Base-by-base conservation (phyloP, 2,329 filamentous ascomycete species). In the Dothideomycetes sp. region DNA sequence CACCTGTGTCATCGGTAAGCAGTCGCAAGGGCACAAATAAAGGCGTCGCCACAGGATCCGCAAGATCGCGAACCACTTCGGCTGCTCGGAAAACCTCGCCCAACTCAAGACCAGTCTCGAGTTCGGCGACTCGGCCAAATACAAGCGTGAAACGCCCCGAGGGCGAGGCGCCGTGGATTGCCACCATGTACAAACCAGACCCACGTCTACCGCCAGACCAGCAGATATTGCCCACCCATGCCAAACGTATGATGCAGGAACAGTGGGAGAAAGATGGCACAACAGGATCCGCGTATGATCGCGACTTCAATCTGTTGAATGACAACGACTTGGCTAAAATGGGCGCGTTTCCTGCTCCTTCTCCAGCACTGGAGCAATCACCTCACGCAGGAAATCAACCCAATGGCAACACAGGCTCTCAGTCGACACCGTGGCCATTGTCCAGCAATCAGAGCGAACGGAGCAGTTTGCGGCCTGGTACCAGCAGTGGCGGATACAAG, bases 151-250 rank as follows among this genome's bases (percentile, higher is more conserved):
- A 80, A 55, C 75, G 79, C 31, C 88, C 88, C 1, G 91, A 96
- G 66, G 91, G 91, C 15, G 89, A 96, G 39, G 87, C 91, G 8
- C 91, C 91, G 37, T 98, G 91, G 91, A 75, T 96, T 62, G 76
- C 91, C 34, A 84, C 83, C 16, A 86, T 94, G 62, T 98, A 95
- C 62, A 94, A 93, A 55, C 91, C 91, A 1, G 91, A 98, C 56
- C 91, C 91, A 19, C 81, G 87, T 45, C 69, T 98, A 24, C 91
- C 91, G 4, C 91, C 87, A 0, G 91, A 98, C 46, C 84, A 98
- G 60, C 91, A 98, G 57, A 79, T 98, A 38, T 76, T 98, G 9
- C 91, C 91, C 1, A 96, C 91, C 0, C 87, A 96, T 46, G 91
- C 91, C 10, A 86, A 82, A 53, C 75, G 85, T 41, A 72, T 96